Percentiles rank a stretch among this genome's conserved stretches.
phyloP scores from a whole-genome alignment of 2,329 filamentous ascomycete species.

The Arthrobotrys musiformis region DNA sequence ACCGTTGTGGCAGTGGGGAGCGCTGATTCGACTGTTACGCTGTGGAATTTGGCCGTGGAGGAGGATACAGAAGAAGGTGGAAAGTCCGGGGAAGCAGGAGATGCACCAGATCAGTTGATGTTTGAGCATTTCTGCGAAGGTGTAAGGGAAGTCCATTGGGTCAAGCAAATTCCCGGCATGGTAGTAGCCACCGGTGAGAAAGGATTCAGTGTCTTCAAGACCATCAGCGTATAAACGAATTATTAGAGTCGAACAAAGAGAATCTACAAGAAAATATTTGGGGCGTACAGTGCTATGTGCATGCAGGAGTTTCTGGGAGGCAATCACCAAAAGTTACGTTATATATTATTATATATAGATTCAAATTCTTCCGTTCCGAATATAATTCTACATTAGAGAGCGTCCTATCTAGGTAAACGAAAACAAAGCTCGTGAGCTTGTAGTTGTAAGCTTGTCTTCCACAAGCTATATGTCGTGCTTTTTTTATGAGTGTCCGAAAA shows the following conservation, averaged over 20 bases:
- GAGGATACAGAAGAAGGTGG: conserved; percentile 89
- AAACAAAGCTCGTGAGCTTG: background rate
- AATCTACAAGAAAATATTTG: background rate
- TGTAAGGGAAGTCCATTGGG: conserved; percentile 97
- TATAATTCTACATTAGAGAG: conserved; percentile 19
- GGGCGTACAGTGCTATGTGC: conserved; percentile 7
- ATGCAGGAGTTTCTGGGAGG: conserved; percentile 22
- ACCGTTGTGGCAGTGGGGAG: conserved; percentile 92
- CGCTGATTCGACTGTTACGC: conserved; percentile 90
- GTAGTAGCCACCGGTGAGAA: conserved; percentile 89
- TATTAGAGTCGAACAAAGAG: background rate
- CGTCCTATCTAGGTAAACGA: background rate
- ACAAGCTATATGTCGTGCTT: background rate
- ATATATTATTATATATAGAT: background rate
- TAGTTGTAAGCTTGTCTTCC: background rate
- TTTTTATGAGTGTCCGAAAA: background rate
- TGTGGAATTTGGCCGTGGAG: conserved; percentile 98
- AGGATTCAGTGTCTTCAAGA: conserved; percentile 85
- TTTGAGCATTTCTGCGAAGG: conserved; percentile 97
- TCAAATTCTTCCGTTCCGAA: conserved; percentile 9
- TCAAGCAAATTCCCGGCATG: conserved; percentile 90
- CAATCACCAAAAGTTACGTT: conserved; percentile 2
- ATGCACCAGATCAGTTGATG: conserved; percentile 91
- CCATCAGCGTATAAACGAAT: conserved; percentile 76
- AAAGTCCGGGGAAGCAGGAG: conserved; percentile 79